Evolutionary conservation across 192 early-diverging fungal species (phyloP), one percentile per base, ranked within the genome.

Genomic region (Umbelopsis isabellina): DNA sequence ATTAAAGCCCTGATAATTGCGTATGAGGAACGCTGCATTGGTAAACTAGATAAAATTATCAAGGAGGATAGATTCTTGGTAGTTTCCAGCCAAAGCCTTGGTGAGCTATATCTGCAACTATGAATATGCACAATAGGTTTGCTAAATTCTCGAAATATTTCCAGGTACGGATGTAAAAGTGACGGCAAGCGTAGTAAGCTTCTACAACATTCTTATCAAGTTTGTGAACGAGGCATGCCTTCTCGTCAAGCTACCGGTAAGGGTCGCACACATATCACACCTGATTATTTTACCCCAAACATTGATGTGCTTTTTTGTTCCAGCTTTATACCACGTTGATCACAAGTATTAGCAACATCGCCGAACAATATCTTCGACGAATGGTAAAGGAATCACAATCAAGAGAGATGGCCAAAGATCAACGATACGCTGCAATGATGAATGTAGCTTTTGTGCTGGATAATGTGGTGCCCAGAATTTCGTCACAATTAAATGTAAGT

Each of bases 261-360:
- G 74, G 15, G 55, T 45, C 5, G 37, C 21, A 51, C 25, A 46
- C 41, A 45, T 15, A 21, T 53, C 16, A 25, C 30, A 45, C 30
- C 12, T 16, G 22, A 25, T 20, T 27, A 27, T 44, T 46, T 46
- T 50, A 20, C 44, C 46, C 9, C 25, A 46, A 46, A 66, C 6
- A 30, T 47, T 46, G 52, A n/a, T 22, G 35, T 5, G 25, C n/a
- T 45, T 30, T 30, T 69, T 22, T 35, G 21, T 25, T 85, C 41
- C 64, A 92, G 89, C 76, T 94, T 12, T 94, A 94, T 80, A 75
- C 79, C 46, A 89, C 86, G 22, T 87, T 94, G 49, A 88, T 94
- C 2, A 81, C 79, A 20, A 81, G 84, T 58, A 80, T 92, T 9
- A 84, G 80, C 8, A 83, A 81, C 21, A 84, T 93, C 69, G 91